Evolutionary conservation across 1,284 basidiomycete genomes (phyloP).

Genomic region (Baeospora myosura): DNA sequence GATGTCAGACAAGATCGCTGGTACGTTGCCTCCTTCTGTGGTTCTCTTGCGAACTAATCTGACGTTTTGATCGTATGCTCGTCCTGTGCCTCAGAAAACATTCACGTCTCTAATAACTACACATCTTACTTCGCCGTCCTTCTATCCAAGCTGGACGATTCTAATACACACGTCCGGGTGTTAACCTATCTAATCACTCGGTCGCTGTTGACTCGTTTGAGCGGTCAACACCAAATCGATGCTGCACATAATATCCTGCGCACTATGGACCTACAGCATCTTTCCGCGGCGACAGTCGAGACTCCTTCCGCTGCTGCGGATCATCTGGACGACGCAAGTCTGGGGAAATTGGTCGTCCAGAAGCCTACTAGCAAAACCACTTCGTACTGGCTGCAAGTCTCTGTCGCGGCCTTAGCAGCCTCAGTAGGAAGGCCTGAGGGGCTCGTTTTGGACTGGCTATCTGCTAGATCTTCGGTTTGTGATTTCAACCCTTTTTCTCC

Average conservation of each 20-base stretch:
- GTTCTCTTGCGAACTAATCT: constrained; percentile 1
- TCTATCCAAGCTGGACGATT: constrained; percentile 40
- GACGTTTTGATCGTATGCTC: not conserved
- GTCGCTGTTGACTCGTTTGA: constrained; percentile 44
- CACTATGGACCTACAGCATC: constrained; percentile 36
- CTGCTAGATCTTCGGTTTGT: not conserved
- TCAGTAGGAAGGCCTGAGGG: constrained; percentile 38
- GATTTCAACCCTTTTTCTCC: not conserved
- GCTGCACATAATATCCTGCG: constrained; percentile 43
- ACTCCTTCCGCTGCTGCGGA: too few relatives aligned
- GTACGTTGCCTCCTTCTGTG: constrained; percentile 27
- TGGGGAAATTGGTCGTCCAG: constrained; percentile 40
- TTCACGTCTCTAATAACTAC: constrained; percentile 42
- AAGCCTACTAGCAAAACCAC: constrained; percentile 58
- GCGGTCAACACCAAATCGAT: constrained; percentile 50
- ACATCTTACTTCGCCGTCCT: constrained; percentile 34
- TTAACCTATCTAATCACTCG: constrained; percentile 55
- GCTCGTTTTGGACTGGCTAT: constrained; percentile 42
- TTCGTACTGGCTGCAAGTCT: constrained; percentile 45
- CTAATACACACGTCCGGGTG: constrained; percentile 44
- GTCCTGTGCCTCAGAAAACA: constrained; percentile 42
- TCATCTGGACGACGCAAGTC: constrained; percentile 32
- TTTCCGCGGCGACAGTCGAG: constrained; percentile 29
- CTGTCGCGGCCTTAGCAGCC: constrained; percentile 42
- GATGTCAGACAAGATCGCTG: constrained; percentile 53